Evolutionary conservation across 176 grass and related monocot genomes (phyloP).

Genomic region (Musa itinerans): DNA sequence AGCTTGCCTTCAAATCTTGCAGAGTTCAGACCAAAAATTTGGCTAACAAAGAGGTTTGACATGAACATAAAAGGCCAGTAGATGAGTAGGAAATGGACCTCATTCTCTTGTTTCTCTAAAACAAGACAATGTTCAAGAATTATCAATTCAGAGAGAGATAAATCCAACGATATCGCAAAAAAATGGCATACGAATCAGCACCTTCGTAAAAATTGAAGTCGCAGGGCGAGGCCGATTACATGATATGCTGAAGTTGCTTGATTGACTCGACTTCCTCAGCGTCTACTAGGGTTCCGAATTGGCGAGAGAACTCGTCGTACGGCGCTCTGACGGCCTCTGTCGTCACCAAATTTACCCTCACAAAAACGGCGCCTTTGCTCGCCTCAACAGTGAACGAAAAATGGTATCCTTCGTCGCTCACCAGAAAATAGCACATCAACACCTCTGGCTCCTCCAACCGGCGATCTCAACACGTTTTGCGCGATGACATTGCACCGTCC

Average conservation of each 20-base stretch:
- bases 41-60: slow-evolving; percentile 1
- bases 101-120: too few relatives aligned
- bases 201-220: not conserved
- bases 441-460: too few relatives aligned
- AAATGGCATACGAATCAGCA: not conserved
- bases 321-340: slow-evolving; percentile 27
- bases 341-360: not conserved
- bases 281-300: slow-evolving; percentile 49
- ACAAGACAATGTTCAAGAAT: too few relatives aligned
- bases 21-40: slow-evolving; percentile 70
- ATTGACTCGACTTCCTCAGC: slow-evolving; percentile 41
- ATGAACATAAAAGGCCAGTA: not conserved
- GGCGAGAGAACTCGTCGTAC: slow-evolving; percentile 41
- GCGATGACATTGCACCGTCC: not conserved
- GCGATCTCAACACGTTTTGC: not conserved
- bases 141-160: not conserved
- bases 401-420: too few relatives aligned
- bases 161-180: not conserved
- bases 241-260: slow-evolving; percentile 63
- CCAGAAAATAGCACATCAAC: too few relatives aligned
- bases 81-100: not conserved
- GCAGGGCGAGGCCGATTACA: slow-evolving; percentile 28
- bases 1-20: slow-evolving; percentile 70
- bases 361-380: not conserved
- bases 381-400: not conserved